A percentile compares a stretch with the other conserved stretches of the same genome.
phyloP scores from a whole-genome alignment of 2,329 filamentous ascomycete species.

The Calonectria honghensis region DNA sequence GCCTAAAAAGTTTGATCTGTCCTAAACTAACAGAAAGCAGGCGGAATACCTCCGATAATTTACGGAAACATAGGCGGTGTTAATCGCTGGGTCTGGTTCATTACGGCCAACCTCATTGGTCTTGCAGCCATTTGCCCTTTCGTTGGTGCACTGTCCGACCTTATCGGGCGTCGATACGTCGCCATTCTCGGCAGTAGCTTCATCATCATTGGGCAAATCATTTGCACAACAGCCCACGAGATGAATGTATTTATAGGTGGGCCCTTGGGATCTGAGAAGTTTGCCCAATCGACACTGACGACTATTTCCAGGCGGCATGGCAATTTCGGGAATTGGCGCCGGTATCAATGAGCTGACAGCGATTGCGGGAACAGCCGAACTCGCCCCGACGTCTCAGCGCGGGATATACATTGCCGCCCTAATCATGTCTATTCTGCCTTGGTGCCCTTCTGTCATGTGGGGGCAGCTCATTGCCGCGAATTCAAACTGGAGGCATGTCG shows the following conservation, averaged over 20 bases:
- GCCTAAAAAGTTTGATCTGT: no score
- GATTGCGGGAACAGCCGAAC: constrained; percentile 9
- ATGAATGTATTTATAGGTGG: constrained; percentile 16
- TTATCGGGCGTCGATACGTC: constrained; percentile 4
- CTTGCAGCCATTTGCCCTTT: constrained; percentile 13
- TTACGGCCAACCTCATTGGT: constrained; percentile 11
- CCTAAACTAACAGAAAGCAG: not conserved
- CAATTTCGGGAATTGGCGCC: constrained; percentile 3
- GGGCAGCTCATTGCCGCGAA: constrained; percentile 14
- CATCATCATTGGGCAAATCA: constrained; percentile 7
- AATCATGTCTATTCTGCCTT: constrained; percentile 5
- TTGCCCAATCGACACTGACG: not conserved
- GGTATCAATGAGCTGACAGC: constrained; percentile 11
- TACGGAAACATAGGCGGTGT: constrained; percentile 11
- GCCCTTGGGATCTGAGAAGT: not conserved
- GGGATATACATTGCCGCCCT: constrained; percentile 15
- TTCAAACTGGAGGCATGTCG: constrained; percentile 3
- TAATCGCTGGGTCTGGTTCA: constrained; percentile 12
- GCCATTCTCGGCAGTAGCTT: not conserved
- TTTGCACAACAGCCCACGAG: not conserved
- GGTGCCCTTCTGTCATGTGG: constrained; percentile 16
- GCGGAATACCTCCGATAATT: constrained; percentile 16
- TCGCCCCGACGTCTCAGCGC: not conserved
- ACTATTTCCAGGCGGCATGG: not conserved
- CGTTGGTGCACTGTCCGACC: constrained; percentile 10